A percentile compares a stretch with the other conserved stretches of the same genome.
These are phyloP conservation scores for Naumovozyma baii DNA, from an alignment of 805 yeast genomes.

Conservation along the genomic window DNA sequence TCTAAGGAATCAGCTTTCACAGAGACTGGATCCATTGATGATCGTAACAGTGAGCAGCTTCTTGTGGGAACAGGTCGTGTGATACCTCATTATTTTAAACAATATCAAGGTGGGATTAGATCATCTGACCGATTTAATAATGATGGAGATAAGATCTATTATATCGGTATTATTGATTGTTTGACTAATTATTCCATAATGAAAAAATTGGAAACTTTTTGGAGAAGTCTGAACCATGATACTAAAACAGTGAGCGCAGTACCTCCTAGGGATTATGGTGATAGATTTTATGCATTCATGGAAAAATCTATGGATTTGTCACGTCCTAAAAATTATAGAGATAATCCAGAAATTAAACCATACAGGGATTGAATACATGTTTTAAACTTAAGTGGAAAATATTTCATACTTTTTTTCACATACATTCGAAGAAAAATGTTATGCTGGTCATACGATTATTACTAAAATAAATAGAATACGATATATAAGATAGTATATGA, in stretches of 20 bases:
- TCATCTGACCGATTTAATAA: slow-evolving; percentile 47
- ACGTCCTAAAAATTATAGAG: slow-evolving; percentile 15
- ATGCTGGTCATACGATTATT: too few species aligned
- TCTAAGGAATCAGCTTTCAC: slow-evolving; percentile 31
- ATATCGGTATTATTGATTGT: slow-evolving; percentile 89
- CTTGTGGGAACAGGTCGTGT: slow-evolving; percentile 3
- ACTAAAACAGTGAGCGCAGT: slow-evolving; percentile 72
- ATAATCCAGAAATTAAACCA: slow-evolving; percentile 15
- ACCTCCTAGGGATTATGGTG: slow-evolving; percentile 86
- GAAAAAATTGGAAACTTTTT: slow-evolving; percentile 75
- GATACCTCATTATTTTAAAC: slow-evolving; percentile 42
- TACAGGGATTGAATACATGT: slow-evolving; percentile 14
- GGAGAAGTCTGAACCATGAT: slow-evolving; percentile 64
- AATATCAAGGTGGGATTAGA: slow-evolving; percentile 76
- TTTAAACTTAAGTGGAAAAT: too few species aligned
- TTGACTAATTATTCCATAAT: slow-evolving; percentile 66
- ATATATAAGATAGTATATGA: too few species aligned
- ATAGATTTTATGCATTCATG: slow-evolving; percentile 73
- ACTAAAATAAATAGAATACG: too few species aligned
- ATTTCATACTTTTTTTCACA: background rate
- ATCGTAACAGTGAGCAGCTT: background rate
- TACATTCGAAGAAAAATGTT: background rate
- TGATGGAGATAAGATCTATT: slow-evolving; percentile 63
- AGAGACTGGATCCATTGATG: background rate
- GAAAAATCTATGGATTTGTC: slow-evolving; percentile 29